These are phyloP conservation scores for Arabidopsis lyrata DNA, from an alignment of 441 rosid genomes.

Conservation along the genomic window DNA sequence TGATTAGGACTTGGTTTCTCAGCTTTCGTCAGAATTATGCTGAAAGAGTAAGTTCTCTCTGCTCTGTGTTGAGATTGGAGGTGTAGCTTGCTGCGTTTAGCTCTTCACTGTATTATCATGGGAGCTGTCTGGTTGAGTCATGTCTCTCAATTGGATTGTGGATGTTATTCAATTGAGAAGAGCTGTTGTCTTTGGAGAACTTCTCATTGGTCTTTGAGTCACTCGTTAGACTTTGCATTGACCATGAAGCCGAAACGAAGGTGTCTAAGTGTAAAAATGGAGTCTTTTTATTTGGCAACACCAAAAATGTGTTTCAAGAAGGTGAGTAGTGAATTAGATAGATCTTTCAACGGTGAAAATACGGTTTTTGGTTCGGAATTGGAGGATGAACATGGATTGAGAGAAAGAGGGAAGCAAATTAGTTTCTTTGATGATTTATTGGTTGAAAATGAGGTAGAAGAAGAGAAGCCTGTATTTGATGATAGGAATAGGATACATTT, in stretches of 20 bases:
- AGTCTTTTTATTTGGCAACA: conserved; percentile 18
- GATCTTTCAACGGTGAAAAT: conserved; percentile 7
- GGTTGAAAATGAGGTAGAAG: conserved; percentile 26
- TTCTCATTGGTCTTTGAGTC: conserved; percentile 10
- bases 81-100: conserved; percentile 1
- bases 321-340: conserved; percentile 13
- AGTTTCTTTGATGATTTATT: conserved; percentile 38
- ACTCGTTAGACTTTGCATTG: conserved; percentile 36
- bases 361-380: conserved; percentile 8
- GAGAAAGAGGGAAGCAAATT: conserved; percentile 35
- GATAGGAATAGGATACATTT: conserved; percentile 49
- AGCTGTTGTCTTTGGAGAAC: not conserved
- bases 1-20: not conserved
- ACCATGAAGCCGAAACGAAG: conserved; percentile 43
- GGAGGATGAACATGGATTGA: conserved; percentile 18
- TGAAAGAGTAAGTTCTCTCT: no score
- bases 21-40: no score
- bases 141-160: conserved; percentile 47
- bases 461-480: conserved; percentile 15
- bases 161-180: conserved; percentile 1
- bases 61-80: no score
- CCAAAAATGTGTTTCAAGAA: conserved; percentile 1
- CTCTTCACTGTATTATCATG: conserved; percentile 37
- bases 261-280: conserved; percentile 24
- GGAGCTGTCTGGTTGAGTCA: conserved; percentile 51